Base-by-base conservation (phyloP, 202 grass and related monocot genomes). In the Panicum hallii region DNA sequence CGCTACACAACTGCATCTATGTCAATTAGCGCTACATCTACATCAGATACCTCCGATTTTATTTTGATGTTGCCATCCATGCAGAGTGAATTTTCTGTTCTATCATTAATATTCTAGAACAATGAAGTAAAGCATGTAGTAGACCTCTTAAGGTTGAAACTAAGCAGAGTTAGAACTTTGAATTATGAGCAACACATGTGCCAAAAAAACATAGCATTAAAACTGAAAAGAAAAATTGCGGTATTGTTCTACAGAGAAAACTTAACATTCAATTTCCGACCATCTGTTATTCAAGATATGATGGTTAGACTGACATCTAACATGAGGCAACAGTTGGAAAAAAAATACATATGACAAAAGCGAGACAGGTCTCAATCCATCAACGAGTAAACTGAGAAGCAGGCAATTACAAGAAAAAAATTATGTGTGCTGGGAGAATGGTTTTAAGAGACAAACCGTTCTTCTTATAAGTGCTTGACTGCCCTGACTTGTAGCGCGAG, bases 381-480 rank as follows among this genome's bases (percentile, higher is more conserved):
- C 3, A 5, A 1, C 11, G 2, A 57, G 19, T n/a, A 83, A 67
- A 84, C 14, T 56, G 58, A 50, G 11, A 78, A 26, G 9, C 20
- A 48, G 28, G 66, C 47, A 44, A 47, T 26, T 7, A 78, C 22
- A 38, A 60, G 52, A 76, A 67, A 23, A 61, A 45, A 17, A 75
- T 9, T 3, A 42, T 64, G 47, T 45, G 41, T 5, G 64, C 4
- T n/a, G 54, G 23, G n/a, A 38, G 52, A 74, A 79, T 65, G 15
- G 67, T 9, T 70, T 79, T 22, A 17, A 85, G 85, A 62, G 50
- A 86, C 90, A 30, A 85, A 98, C 95, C 95, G 7, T 98, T 92
- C 80, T 94, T 88, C 44, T 90, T 83, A 40, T 98, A 98, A 40
- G 83, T 92, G 89, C 73, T 98, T 1, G 95, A 98, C 80, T 78